These are phyloP conservation scores for Chrysanthemum makinoi DNA, from an alignment of 129 eudicot species.

Conservation along the genomic window DNA sequence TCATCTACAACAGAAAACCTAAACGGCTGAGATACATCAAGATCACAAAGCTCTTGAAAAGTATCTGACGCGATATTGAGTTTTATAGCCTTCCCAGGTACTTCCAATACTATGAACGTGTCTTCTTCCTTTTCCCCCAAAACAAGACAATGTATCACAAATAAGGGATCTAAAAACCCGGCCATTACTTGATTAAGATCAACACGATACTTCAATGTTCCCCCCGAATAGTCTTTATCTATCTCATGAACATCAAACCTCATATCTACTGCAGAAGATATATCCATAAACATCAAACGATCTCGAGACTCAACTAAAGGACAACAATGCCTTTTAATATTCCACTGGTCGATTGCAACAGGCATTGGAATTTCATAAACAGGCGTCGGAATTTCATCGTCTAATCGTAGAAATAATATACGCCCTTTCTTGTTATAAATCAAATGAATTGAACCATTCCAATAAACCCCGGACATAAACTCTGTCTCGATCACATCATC, in stretches of 20 bases:
- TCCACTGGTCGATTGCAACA: background rate
- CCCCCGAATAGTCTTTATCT: slow-evolving; percentile 31
- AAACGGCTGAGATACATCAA: slow-evolving; percentile 11
- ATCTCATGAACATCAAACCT: slow-evolving; percentile 35
- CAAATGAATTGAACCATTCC: slow-evolving; percentile 51
- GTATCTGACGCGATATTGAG: slow-evolving; percentile 32
- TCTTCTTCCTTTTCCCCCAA: slow-evolving; percentile 35
- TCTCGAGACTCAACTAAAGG: slow-evolving; percentile 43
- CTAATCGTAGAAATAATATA: slow-evolving; percentile 25
- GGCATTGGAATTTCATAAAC: slow-evolving; percentile 30
- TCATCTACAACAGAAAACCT: slow-evolving; percentile 33
- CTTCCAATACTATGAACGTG: slow-evolving; percentile 39
- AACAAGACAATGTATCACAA: slow-evolving; percentile 30
- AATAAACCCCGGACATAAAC: slow-evolving; percentile 43
- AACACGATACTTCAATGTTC: slow-evolving; percentile 34
- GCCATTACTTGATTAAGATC: slow-evolving; percentile 21
- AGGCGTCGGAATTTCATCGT: slow-evolving; percentile 13
- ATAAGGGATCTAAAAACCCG: background rate
- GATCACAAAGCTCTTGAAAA: slow-evolving; percentile 35
- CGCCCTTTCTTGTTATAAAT: slow-evolving; percentile 28
- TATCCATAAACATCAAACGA: slow-evolving; percentile 42
- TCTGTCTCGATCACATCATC: slow-evolving; percentile 20
- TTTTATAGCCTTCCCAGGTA: slow-evolving; percentile 39
- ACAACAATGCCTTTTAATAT: slow-evolving; percentile 30
- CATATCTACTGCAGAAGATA: slow-evolving; percentile 8